Evolutionary conservation across 768 basidiomycete genomes (phyloP).

Genomic region (Hortiboletus flavorubellus): DNA sequence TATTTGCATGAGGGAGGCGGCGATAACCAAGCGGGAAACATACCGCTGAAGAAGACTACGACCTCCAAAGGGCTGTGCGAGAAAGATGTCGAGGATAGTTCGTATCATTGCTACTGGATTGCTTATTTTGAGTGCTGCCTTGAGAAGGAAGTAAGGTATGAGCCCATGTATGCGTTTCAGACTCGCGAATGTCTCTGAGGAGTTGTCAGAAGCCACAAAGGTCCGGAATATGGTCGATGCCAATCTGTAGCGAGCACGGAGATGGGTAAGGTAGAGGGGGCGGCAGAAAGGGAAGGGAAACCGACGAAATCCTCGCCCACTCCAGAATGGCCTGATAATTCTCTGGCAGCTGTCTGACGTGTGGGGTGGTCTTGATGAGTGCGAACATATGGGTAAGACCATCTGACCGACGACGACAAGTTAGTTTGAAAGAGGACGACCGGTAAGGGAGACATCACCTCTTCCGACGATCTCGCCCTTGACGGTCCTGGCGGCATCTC

Average conservation of each 20-base stretch:
- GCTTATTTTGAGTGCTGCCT: slow-evolving; percentile 84
- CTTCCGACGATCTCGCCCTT: slow-evolving; percentile 92
- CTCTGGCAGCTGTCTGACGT: slow-evolving; percentile 70
- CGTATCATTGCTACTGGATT: slow-evolving; percentile 98
- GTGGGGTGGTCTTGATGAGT: slow-evolving; percentile 76
- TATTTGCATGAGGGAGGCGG: slow-evolving; percentile 3
- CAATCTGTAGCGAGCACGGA: slow-evolving; percentile 47
- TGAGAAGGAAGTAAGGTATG: slow-evolving; percentile 98
- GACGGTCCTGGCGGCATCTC: slow-evolving; percentile 80
- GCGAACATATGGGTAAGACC: slow-evolving; percentile 88
- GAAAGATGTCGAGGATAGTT: slow-evolving; percentile 86
- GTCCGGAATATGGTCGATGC: slow-evolving; percentile 97
- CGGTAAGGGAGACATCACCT: slow-evolving; percentile 41
- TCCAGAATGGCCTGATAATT: slow-evolving; percentile 90
- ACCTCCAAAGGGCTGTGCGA: slow-evolving; percentile 96
- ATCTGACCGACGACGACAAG: slow-evolving; percentile 42
- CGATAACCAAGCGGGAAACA: slow-evolving; percentile 4
- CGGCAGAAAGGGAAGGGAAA: slow-evolving; percentile 13
- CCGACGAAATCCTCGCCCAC: slow-evolving; percentile 97
- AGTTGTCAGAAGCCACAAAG: slow-evolving; percentile 89
- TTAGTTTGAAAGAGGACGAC: slow-evolving; percentile 3
- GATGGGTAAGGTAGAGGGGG: slow-evolving; percentile 5
- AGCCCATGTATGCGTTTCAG: slow-evolving; percentile 92
- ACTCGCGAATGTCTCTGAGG: slow-evolving; percentile 82
- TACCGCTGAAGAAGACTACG: slow-evolving; percentile 88